These are phyloP conservation scores for Botryotinia globosa DNA, from an alignment of 2,329 filamentous ascomycete genomes.

Conservation along the genomic window DNA sequence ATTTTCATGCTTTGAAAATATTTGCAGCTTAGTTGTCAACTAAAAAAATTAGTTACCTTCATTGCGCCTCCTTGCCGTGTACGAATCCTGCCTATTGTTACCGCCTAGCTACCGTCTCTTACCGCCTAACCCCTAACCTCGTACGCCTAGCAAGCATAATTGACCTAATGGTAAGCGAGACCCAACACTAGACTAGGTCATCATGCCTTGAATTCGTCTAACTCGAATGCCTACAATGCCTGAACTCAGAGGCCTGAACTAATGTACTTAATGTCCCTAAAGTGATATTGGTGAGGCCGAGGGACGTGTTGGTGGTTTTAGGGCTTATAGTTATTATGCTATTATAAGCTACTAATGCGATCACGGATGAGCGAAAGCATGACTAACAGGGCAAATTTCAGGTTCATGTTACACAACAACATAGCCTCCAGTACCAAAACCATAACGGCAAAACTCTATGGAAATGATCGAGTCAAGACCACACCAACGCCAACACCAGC, in stretches of 20 bases:
- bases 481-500: neutral
- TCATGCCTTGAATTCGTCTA: neutral
- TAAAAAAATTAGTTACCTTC: neutral
- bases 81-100: neutral
- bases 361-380: neutral
- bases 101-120: conserved; percentile 2
- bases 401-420: neutral
- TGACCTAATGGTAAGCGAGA: conserved; percentile 8
- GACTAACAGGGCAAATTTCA: neutral
- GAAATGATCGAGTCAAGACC: neutral
- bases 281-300: neutral
- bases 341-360: neutral
- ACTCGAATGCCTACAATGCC: neutral
- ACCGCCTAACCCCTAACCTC: neutral
- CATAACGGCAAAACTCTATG: neutral
- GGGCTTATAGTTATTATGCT: conserved; percentile 5
- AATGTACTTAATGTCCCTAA: neutral
- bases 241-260: conserved; percentile 1
- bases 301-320: conserved; percentile 4
- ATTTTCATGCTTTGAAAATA: conserved; percentile 3
- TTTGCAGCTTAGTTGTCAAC: neutral
- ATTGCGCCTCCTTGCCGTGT: neutral
- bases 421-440: neutral
- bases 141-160: neutral
- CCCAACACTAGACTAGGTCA: neutral